Conservation (phyloP, 352 stramenopile species). For the Aphanomyces cochlioides region DNA sequence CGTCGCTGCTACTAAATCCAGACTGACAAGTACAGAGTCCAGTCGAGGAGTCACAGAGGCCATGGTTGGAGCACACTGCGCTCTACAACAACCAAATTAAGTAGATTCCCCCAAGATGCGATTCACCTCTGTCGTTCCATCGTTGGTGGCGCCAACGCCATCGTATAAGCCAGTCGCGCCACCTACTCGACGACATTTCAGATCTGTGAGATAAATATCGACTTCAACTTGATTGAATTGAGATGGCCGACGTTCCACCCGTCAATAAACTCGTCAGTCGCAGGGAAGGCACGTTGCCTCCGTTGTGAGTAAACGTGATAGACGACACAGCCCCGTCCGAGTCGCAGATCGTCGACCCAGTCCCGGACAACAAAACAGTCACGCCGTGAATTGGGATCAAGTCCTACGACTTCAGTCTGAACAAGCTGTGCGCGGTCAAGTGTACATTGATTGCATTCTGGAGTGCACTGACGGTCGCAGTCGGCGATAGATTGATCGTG, state of each 20-base stretch:
- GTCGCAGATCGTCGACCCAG: conserved; percentile 40
- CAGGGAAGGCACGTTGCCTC: conserved; percentile 48
- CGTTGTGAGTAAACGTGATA: conserved; percentile 70
- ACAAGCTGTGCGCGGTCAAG: not conserved
- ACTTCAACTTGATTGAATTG: conserved; percentile 34
- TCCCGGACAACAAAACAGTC: conserved; percentile 34
- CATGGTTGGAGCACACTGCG: conserved; percentile 46
- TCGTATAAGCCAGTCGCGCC: not conserved
- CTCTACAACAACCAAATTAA: conserved; percentile 9
- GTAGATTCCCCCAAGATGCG: conserved; percentile 30
- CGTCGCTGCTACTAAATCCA: conserved; percentile 35
- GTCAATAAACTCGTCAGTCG: conserved; percentile 49
- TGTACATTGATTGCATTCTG: conserved; percentile 49
- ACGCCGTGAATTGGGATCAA: conserved; percentile 57
- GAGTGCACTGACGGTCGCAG: conserved; percentile 39
- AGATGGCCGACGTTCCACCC: conserved; percentile 31
- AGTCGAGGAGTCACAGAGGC: conserved; percentile 40
- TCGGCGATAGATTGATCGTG: conserved; percentile 50
- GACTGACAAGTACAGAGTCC: conserved; percentile 15
- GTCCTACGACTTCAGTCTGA: not conserved
- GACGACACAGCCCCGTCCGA: conserved; percentile 40
- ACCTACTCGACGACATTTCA: conserved; percentile 40
- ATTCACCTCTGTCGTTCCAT: conserved; percentile 22
- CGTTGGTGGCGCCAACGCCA: not conserved
- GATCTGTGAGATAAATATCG: conserved; percentile 55